phyloP scores from a whole-genome alignment of 2,329 filamentous ascomycete genomes.

The Biscogniauxia sp. region DNA sequence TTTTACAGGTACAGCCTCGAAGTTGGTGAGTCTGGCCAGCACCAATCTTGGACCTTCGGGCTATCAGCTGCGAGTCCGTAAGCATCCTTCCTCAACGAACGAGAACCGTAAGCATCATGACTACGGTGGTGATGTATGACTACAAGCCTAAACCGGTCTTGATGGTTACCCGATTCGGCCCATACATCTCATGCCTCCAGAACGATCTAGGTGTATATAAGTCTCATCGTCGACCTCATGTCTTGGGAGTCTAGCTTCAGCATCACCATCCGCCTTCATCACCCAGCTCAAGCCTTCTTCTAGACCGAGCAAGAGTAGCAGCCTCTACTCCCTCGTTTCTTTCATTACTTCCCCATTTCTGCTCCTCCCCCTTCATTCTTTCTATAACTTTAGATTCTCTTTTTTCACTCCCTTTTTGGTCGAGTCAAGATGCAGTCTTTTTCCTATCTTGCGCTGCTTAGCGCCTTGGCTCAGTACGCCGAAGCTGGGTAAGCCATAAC shows the following conservation, averaged over 20 bases:
- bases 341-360: neutral
- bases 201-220: conserved; percentile 17
- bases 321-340: conserved; percentile 8
- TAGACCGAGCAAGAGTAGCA: conserved; percentile 6
- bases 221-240: conserved; percentile 6
- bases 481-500: conserved; percentile 6
- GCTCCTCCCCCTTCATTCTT: neutral
- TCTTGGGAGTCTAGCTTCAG: neutral
- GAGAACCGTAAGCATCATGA: conserved; percentile 15
- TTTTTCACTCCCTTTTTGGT: conserved; percentile 5
- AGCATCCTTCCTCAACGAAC: conserved; percentile 1
- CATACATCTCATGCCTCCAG: neutral
- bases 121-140: conserved; percentile 16
- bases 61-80: conserved; percentile 2
- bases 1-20: conserved; percentile 4
- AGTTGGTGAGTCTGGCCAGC: neutral
- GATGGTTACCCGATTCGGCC: neutral
- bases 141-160: conserved; percentile 7
- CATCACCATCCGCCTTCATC: conserved; percentile 8
- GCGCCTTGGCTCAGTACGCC: conserved; percentile 17
- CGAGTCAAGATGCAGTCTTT: conserved; percentile 20
- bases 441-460: conserved; percentile 21
- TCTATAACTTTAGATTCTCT: neutral
- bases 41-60: neutral
- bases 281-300: conserved; percentile 2